Evolutionary conservation across 768 basidiomycete species (phyloP).

Genomic region (Rhodotorula toruloides): DNA sequence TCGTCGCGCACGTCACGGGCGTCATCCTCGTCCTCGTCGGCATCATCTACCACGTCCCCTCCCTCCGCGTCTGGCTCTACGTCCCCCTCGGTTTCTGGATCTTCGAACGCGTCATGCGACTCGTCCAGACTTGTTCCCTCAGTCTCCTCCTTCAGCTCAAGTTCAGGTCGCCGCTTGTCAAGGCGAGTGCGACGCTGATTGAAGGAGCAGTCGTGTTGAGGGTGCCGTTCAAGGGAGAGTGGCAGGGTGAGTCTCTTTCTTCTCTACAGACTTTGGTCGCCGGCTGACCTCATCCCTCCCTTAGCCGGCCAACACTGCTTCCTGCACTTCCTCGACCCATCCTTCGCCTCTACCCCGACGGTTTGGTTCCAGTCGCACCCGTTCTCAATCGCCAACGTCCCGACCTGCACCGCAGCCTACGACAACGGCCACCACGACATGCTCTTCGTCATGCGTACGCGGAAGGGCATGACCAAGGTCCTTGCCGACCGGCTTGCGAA

Average conservation of each 20-base stretch:
- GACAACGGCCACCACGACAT: constrained; percentile 27
- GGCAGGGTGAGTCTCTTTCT: constrained; percentile 7
- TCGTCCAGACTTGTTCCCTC: constrained; percentile 21
- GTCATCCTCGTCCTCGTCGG: constrained; percentile 27
- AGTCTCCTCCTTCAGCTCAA: constrained; percentile 8
- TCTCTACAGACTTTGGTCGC: background rate
- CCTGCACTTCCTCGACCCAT: constrained; percentile 25
- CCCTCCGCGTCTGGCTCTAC: constrained; percentile 30
- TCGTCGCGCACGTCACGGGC: constrained; percentile 24
- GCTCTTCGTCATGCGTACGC: constrained; percentile 34
- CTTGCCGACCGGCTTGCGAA: constrained; percentile 18
- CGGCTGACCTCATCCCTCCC: background rate
- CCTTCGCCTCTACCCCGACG: constrained; percentile 15
- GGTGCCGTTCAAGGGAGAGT: constrained; percentile 32
- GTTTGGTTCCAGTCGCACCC: constrained; percentile 33
- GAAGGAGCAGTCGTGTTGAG: constrained; percentile 29
- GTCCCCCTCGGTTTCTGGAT: constrained; percentile 30
- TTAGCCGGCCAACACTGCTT: constrained; percentile 9
- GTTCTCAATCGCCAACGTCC: constrained; percentile 36
- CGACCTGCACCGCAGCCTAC: constrained; percentile 16
- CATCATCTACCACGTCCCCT: constrained; percentile 32
- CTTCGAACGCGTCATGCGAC: constrained; percentile 28
- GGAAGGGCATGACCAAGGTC: constrained; percentile 31
- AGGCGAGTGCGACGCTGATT: constrained; percentile 25
- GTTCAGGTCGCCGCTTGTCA: constrained; percentile 25